These are phyloP conservation scores for Capsella bursapastoris DNA, from an alignment of 345 rosid species.

Conservation along the genomic window DNA sequence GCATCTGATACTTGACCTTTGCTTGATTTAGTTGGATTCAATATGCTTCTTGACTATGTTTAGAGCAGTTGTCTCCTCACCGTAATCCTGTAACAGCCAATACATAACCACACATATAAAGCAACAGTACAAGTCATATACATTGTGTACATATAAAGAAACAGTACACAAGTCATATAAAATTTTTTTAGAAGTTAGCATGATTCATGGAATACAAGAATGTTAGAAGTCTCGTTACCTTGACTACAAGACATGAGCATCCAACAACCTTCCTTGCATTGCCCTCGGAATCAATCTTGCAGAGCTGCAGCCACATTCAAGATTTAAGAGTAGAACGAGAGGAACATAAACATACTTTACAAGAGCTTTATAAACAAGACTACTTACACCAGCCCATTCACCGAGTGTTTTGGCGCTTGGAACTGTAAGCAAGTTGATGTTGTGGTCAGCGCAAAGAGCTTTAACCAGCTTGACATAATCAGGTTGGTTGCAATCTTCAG, in stretches of 20 bases:
- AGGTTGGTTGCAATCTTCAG: slow-evolving; percentile 87
- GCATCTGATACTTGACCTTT: slow-evolving; percentile 19
- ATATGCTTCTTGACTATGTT: slow-evolving; percentile 44
- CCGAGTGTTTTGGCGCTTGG: slow-evolving; percentile 89
- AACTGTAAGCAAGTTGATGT: slow-evolving; percentile 60
- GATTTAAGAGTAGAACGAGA: background rate
- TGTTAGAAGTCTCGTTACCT: slow-evolving; percentile 47
- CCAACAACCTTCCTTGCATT: slow-evolving; percentile 88
- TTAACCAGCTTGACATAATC: slow-evolving; percentile 77
- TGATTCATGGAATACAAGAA: background rate
- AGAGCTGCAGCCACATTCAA: slow-evolving; percentile 56
- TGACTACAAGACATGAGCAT: slow-evolving; percentile 79
- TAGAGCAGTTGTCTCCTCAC: slow-evolving; percentile 46
- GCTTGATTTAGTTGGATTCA: slow-evolving; percentile 29
- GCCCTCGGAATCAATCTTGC: slow-evolving; percentile 88
- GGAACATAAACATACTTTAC: background rate
- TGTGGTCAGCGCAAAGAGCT: slow-evolving; percentile 80
- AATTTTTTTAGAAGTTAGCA: background rate
- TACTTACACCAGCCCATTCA: slow-evolving; percentile 97
- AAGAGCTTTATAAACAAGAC: background rate
- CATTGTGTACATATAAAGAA: background rate
- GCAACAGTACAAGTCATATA: background rate
- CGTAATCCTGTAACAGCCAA: slow-evolving; percentile 36
- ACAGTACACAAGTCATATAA: background rate
- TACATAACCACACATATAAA: background rate